Conservation (phyloP, 2,329 filamentous ascomycete genomes). For the Phoma sp. region DNA sequence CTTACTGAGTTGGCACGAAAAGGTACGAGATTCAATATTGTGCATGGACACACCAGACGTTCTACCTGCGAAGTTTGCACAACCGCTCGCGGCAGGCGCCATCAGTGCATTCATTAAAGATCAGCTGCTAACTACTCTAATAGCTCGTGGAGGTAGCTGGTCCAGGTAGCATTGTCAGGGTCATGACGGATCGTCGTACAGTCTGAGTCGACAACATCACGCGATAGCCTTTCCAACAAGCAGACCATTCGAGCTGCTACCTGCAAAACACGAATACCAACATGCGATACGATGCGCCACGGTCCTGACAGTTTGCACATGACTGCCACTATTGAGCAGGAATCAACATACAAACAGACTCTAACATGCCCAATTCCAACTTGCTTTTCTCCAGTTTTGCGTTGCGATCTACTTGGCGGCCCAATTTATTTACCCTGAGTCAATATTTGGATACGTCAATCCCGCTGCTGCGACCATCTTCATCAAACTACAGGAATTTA, state of each 20-base stretch:
- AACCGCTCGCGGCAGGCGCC: neutral
- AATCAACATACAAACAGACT: conserved; percentile 5
- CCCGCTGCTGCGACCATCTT: conserved; percentile 16
- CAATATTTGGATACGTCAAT: conserved; percentile 9
- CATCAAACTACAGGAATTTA: conserved; percentile 20
- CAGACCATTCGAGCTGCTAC: conserved; percentile 9
- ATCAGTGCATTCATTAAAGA: neutral
- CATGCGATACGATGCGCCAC: no score
- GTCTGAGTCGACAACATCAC: conserved; percentile 61
- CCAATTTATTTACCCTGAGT: conserved; percentile 19
- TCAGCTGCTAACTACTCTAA: conserved; percentile 5
- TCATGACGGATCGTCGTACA: conserved; percentile 95
- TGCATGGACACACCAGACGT: neutral
- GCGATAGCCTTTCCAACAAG: neutral
- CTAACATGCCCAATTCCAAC: conserved; percentile 6
- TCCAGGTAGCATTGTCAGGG: conserved; percentile 84
- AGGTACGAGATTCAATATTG: conserved; percentile 56
- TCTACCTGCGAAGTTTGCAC: neutral
- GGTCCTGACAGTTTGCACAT: neutral
- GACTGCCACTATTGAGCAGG: neutral
- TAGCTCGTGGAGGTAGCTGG: conserved; percentile 89
- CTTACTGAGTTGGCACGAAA: conserved; percentile 97
- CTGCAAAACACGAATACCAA: no score
- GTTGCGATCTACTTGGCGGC: conserved; percentile 15
- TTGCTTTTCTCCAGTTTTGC: conserved; percentile 10